Base-by-base conservation (phyloP, 345 rosid species). In the Kandelia obovata region DNA sequence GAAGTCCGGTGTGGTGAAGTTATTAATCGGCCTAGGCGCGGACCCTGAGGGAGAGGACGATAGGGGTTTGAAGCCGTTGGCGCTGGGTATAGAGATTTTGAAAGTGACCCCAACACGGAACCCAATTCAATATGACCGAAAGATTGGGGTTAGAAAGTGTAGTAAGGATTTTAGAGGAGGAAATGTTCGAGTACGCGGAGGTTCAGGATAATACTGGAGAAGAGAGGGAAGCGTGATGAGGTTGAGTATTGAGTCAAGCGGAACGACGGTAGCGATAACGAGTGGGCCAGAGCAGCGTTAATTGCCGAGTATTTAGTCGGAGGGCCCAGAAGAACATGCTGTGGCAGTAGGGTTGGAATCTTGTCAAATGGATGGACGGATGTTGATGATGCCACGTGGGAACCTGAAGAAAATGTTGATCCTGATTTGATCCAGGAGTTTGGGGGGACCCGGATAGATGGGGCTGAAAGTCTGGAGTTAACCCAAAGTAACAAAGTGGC, bases 381-480 rank as follows among this genome's bases (percentile, higher is more conserved):
- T 67, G 74, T 86, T 68, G 83, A 81, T 74, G 96, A 88, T 30
- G 87, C 89, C 71, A 89, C 97, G 70, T 89, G 96, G 96, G 96
- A 94, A 88, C 95, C 97, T 1, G 81, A 76, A 71, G 97, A 83
- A 69, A 94, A 84, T 51, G 97, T 91, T 35, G 91, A 94, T 64
- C 79, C 83, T 46, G 84, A 76, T 53, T 84, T 94, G 84, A 76
- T 89, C 52, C 78, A 66, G 61, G 82, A 71, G 73, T 88, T 81
- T 58, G 87, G 65, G 69, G 65, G 65, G 21, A n/a, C 3, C 26
- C 78, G 71, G 57, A 37, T 58, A 16, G 51, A 23, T 30, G 79
- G 58, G 25, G 58, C 31, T 19, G 70, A 47, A 2, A 52, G 31
- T 61, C 23, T 16, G 4, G 59, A 55, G 58, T 70, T 10, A 8